Evolutionary conservation across 2,329 filamentous ascomycete genomes (phyloP).

Genomic region (Sclerotinia glacialis): DNA sequence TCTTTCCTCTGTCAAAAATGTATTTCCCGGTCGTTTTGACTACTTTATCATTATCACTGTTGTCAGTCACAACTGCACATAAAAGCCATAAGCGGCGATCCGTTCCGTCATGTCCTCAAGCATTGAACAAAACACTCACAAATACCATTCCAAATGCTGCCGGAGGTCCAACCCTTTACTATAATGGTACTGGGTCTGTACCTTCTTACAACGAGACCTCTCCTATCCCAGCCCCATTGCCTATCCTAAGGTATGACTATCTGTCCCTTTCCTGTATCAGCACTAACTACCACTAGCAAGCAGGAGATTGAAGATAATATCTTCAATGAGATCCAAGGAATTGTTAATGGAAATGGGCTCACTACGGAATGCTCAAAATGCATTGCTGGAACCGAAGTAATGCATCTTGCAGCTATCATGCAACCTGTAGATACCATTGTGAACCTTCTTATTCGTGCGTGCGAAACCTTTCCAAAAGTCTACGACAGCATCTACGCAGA

Average conservation of each 20-base stretch:
- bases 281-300: background rate
- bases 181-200: slow-evolving; percentile 17
- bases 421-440: slow-evolving; percentile 15
- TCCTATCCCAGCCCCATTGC: slow-evolving; percentile 12
- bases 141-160: slow-evolving; percentile 20
- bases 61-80: slow-evolving; percentile 20
- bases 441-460: slow-evolving; percentile 20
- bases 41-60: background rate
- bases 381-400: slow-evolving; percentile 18
- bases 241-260: slow-evolving; percentile 4
- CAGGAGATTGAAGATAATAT: slow-evolving; percentile 22
- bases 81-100: slow-evolving; percentile 19
- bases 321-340: slow-evolving; percentile 14
- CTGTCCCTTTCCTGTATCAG: background rate
- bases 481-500: slow-evolving; percentile 19
- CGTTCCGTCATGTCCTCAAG: slow-evolving; percentile 17
- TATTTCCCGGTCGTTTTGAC: background rate
- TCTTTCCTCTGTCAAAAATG: background rate
- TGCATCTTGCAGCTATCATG: slow-evolving; percentile 22
- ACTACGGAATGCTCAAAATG: slow-evolving; percentile 18
- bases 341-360: slow-evolving; percentile 11
- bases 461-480: slow-evolving; percentile 18
- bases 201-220: slow-evolving; percentile 18
- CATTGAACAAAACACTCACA: slow-evolving; percentile 19
- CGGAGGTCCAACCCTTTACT: slow-evolving; percentile 20